Evolutionary conservation across 352 stramenopile genomes (phyloP).

Genomic region (Aphanomyces stellatus): DNA sequence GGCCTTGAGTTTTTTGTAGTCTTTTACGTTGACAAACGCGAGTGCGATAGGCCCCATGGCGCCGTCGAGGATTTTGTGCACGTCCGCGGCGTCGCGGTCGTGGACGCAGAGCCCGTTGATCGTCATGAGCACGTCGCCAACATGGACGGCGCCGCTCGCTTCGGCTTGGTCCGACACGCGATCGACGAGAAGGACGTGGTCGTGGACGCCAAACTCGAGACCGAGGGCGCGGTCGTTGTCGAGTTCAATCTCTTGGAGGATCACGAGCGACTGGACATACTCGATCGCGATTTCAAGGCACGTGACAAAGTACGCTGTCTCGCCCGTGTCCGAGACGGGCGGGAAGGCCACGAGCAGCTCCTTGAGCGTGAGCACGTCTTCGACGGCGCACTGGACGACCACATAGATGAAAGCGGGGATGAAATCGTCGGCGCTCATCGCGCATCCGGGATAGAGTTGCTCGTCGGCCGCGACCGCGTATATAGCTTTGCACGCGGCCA

Average conservation of each 20-base stretch:
- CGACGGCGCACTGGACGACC: slow-evolving; percentile 61
- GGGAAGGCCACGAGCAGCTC: slow-evolving; percentile 79
- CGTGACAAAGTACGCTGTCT: slow-evolving; percentile 81
- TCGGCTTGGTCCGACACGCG: slow-evolving; percentile 54
- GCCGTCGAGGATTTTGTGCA: slow-evolving; percentile 61
- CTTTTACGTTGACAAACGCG: slow-evolving; percentile 63
- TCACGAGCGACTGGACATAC: slow-evolving; percentile 79
- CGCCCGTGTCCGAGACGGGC: slow-evolving; percentile 47
- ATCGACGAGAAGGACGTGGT: slow-evolving; percentile 49
- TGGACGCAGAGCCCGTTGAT: slow-evolving; percentile 74
- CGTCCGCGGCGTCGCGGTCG: slow-evolving; percentile 66
- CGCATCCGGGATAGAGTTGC: slow-evolving; percentile 44
- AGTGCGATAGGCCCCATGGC: slow-evolving; percentile 68
- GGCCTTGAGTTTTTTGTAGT: slow-evolving; percentile 36
- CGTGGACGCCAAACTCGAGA: slow-evolving; percentile 64
- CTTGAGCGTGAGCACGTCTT: slow-evolving; percentile 60
- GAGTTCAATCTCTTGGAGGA: slow-evolving; percentile 69
- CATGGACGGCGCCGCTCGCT: slow-evolving; percentile 42
- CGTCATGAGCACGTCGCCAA: slow-evolving; percentile 67
- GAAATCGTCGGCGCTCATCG: slow-evolving; percentile 81
- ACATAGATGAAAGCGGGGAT: slow-evolving; percentile 85
- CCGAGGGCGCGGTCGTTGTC: slow-evolving; percentile 57
- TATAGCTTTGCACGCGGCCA: slow-evolving; percentile 75
- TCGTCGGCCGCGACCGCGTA: slow-evolving; percentile 67
- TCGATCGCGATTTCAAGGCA: slow-evolving; percentile 83